These are phyloP conservation scores for Setaria viridis DNA, from an alignment of 202 grass and related monocot genomes.

Conservation along the genomic window DNA sequence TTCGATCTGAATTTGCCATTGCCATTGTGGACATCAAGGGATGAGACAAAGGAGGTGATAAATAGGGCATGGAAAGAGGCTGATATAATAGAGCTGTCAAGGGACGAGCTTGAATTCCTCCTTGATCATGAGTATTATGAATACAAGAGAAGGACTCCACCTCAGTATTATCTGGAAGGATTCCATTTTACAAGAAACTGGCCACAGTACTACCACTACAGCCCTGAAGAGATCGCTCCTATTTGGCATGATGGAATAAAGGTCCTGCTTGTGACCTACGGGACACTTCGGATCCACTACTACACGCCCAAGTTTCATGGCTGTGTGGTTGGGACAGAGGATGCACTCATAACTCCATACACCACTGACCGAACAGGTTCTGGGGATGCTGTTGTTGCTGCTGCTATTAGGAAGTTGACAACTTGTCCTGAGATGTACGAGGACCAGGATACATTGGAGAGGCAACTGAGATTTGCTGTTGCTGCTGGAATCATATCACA, in stretches of 20 bases:
- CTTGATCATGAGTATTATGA: conserved; percentile 78
- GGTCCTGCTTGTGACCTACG: conserved; percentile 74
- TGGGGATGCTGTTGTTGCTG: conserved; percentile 85
- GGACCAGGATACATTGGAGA: conserved; percentile 76
- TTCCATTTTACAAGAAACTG: conserved; percentile 71
- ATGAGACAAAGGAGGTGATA: conserved; percentile 76
- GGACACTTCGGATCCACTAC: conserved; percentile 87
- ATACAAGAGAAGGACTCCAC: conserved; percentile 69
- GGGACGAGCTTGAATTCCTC: conserved; percentile 83
- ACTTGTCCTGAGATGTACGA: conserved; percentile 76
- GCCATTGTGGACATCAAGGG: conserved; percentile 77
- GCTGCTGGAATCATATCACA: conserved; percentile 94
- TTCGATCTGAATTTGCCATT: conserved; percentile 93
- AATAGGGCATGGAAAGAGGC: conserved; percentile 73
- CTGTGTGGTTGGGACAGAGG: conserved; percentile 75
- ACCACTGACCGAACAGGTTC: conserved; percentile 92
- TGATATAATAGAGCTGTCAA: conserved; percentile 82
- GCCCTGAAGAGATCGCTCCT: conserved; percentile 73
- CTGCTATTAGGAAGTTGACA: conserved; percentile 74
- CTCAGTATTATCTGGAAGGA: conserved; percentile 76
- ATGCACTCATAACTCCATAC: conserved; percentile 74
- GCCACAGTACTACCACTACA: conserved; percentile 73
- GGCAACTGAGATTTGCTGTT: conserved; percentile 78
- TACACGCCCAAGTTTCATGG: conserved; percentile 87
- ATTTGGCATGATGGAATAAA: conserved; percentile 84